Evolutionary conservation across 768 basidiomycete species (phyloP).

Genomic region (Porphyrellus cyaneotinctus): DNA sequence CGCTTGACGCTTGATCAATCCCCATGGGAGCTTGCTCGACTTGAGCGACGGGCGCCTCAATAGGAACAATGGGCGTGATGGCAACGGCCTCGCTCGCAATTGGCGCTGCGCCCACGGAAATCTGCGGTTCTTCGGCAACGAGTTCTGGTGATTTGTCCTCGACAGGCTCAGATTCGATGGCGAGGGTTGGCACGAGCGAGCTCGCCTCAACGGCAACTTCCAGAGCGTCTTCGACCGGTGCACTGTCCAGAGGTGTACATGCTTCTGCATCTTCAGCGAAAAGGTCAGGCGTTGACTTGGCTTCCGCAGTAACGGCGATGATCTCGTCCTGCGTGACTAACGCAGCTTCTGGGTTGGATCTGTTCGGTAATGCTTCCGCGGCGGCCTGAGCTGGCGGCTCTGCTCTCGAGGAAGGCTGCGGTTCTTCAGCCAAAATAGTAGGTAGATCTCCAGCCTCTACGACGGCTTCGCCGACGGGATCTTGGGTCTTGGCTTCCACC

Average conservation of each 20-base stretch:
- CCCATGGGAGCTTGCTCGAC: slow-evolving; percentile 1
- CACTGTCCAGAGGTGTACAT: background rate
- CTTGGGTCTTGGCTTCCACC: background rate
- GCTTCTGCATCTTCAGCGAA: background rate
- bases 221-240: background rate
- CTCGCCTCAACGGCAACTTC: background rate
- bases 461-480: background rate
- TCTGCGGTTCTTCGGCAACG: background rate
- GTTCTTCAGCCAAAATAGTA: background rate
- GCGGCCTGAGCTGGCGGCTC: slow-evolving; percentile 1
- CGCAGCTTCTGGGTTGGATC: slow-evolving; percentile 3
- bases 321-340: slow-evolving; percentile 1
- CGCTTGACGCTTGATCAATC: slow-evolving; percentile 2
- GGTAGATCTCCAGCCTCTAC: background rate
- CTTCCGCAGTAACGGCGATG: background rate
- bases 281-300: background rate
- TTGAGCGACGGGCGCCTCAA: slow-evolving; percentile 2
- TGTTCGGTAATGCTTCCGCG: background rate
- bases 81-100: background rate
- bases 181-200: background rate
- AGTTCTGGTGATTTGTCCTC: background rate
- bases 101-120: background rate
- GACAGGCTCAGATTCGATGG: background rate
- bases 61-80: background rate
- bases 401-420: background rate